Base-by-base conservation (phyloP, 768 basidiomycete species). In the Paxillus rubicundulus region DNA sequence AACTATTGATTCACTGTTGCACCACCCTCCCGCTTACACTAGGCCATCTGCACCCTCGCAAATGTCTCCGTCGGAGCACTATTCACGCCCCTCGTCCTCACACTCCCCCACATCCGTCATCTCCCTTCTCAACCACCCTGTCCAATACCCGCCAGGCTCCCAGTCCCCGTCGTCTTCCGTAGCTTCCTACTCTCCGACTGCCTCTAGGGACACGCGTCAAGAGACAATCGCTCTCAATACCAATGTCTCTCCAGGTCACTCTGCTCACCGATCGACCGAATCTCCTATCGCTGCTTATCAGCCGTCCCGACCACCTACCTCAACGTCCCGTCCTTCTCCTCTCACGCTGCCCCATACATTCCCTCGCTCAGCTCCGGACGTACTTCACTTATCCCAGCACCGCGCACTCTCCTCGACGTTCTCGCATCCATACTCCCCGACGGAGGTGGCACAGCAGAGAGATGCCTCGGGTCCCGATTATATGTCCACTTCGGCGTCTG, bases 1-100 rank as follows among this genome's bases (percentile, higher is more conserved):
- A 47, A 56, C 59, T 47, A 55, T 59, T 56, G 56, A 61, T 24
- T 57, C 56, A 18, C 57, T 57, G 49, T 50, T 62, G 28, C 61
- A 55, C 62, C 54, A 48, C 49, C 55, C 56, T 34, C 41, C 45
- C 28, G 32, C n/a, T 48, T 38, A 33, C 42, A 9, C 14, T 47
- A 33, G 32, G 27, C 44, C 37, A 17, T 40, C 17, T 14, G 36
- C 13, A 44, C 38, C 13, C 58, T 55, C 50, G 4, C 33, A 41
- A 16, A 42, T 18, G 44, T 18, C 28, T 45, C 49, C 27, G 24
- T 17, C 17, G 2, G 45, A 54, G 17, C 32, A 20, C 14, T 54
- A n/a, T 55, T 8, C 48, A 3, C 56, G 48, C 37, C 54, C 46
- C 50, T 62, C 14, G 50, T 67, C 49, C 48, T 56, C 57, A 33